Evolutionary conservation across 2,329 filamentous ascomycete genomes (phyloP), one percentile per base, ranked within the genome.

Genomic region (Trematosphaeria pertusa): DNA sequence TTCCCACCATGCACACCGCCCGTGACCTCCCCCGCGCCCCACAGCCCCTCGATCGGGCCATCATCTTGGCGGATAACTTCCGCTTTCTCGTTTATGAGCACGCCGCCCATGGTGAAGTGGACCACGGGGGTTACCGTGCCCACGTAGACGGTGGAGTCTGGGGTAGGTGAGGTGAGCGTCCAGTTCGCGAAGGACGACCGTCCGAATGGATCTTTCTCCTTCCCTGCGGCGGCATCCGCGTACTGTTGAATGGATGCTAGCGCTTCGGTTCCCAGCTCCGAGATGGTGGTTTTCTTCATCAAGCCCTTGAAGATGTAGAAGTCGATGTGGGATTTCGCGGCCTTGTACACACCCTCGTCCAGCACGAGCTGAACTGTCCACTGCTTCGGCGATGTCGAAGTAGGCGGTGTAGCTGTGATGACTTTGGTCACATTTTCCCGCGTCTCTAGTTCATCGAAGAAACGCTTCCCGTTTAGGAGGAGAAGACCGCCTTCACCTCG

Each of bases 21-120:
- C 0, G 83, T 85, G 14, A 86, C 78, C 71, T 87, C 85, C 0
- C 85, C 85, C 0, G 84, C 84, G 0, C 79, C 83, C 79, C 82
- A 87, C 0, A 87, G 56, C 0, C 84, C 84, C 3, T 73, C 60
- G 24, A 87, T 81, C 0, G 76, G 75, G 22, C 62, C 62, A 10
- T 74, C 63, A 2, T 69, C 61, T 6, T 62, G 61, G 5, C 72
- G 66, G 10, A 87, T 58, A 0, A 87, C 78, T 51, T 80, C 77
- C 1, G 77, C 75, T 34, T 76, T 71, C 5, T 78, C 71, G 54
- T 83, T 80, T 53, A 87, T 82, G 2, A 79, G 72, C 0, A 80
- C 83, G 0, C 84, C 84, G 4, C 84, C 84, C 84, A 87, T 87
- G 1, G 84, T 87, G 56, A 87, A 87, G 58, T 87, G 84, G 2